These are phyloP conservation scores for Astrothelium subdiscretum DNA, from an alignment of 495 filamentous ascomycete genomes.

Conservation along the genomic window DNA sequence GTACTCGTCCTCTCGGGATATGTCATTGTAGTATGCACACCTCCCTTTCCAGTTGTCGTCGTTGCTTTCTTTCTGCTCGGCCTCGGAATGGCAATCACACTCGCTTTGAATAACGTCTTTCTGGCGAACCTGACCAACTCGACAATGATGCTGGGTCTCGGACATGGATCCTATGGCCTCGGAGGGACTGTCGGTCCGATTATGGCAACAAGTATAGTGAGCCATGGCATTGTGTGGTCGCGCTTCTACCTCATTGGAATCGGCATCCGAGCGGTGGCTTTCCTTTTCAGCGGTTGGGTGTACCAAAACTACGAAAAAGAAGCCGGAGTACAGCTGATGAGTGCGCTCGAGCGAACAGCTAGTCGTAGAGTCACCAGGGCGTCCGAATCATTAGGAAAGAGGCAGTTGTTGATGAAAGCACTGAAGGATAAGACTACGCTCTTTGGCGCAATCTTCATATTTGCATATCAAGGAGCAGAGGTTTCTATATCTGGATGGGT, in stretches of 20 bases:
- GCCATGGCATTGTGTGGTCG: constrained; percentile 40
- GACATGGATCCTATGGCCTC: constrained; percentile 63
- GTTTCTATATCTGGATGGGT: constrained; percentile 71
- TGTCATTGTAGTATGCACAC: constrained; percentile 49
- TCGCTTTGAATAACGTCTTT: constrained; percentile 66
- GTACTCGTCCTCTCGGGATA: constrained; percentile 41
- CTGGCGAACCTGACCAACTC: constrained; percentile 54
- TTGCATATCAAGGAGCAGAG: constrained; percentile 71
- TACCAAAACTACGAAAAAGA: constrained; percentile 51
- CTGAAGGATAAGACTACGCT: constrained; percentile 51
- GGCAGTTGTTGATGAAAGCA: constrained; percentile 31
- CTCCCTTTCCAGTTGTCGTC: constrained; percentile 58
- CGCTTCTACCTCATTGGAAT: constrained; percentile 50
- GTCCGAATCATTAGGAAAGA: constrained; percentile 14
- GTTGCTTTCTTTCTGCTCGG: constrained; percentile 56
- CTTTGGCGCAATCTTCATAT: constrained; percentile 64
- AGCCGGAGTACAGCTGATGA: constrained; percentile 24
- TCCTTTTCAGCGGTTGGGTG: constrained; percentile 40
- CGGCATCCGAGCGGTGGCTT: constrained; percentile 37
- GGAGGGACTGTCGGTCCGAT: constrained; percentile 57
- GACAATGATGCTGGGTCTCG: constrained; percentile 48
- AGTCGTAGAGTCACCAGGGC: constrained; percentile 16
- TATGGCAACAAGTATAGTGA: constrained; percentile 55
- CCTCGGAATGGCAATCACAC: constrained; percentile 50
- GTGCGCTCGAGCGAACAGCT: constrained; percentile 29